phyloP scores from a whole-genome alignment of 1,139 yeast genomes.

The Sugiyamaella japonica region DNA sequence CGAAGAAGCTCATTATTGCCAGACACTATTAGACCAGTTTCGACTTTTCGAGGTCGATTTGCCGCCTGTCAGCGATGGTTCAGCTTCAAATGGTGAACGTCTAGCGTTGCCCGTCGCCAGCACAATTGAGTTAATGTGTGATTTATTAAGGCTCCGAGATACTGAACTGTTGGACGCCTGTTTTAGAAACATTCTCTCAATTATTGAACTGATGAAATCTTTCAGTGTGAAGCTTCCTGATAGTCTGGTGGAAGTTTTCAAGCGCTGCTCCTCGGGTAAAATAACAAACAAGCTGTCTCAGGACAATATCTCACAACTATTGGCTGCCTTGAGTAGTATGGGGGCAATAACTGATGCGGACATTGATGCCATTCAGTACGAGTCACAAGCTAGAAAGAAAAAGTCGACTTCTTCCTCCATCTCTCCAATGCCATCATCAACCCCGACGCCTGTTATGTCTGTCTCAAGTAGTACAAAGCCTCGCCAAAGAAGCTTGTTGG shows the following conservation, averaged over 20 bases:
- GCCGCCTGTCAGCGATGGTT: conserved; percentile 38
- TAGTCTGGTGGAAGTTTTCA: conserved; percentile 28
- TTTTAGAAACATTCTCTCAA: conserved; percentile 61
- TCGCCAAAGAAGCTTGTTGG: conserved; percentile 29
- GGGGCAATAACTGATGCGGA: conserved; percentile 23
- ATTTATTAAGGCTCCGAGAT: conserved; percentile 83
- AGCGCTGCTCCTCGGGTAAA: conserved; percentile 29
- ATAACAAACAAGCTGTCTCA: conserved; percentile 31
- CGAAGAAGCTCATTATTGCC: conserved; percentile 80
- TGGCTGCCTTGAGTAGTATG: conserved; percentile 26
- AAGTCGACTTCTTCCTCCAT: conserved; percentile 22
- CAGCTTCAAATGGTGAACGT: conserved; percentile 27
- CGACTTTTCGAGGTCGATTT: conserved; percentile 51
- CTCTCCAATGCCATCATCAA: conserved; percentile 10
- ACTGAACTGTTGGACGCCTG: conserved; percentile 70
- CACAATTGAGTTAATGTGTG: conserved; percentile 51
- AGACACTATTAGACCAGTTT: conserved; percentile 63
- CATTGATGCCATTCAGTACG: conserved; percentile 23
- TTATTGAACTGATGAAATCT: conserved; percentile 35
- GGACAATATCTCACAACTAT: conserved; percentile 29
- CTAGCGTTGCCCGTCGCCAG: conserved; percentile 34
- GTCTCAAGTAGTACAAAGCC: background rate
- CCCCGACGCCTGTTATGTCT: conserved; percentile 6
- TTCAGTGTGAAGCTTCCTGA: conserved; percentile 35
- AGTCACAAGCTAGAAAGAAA: conserved; percentile 9